phyloP scores from a whole-genome alignment of 495 filamentous ascomycete genomes.

The Trichoderma asperelloides region DNA sequence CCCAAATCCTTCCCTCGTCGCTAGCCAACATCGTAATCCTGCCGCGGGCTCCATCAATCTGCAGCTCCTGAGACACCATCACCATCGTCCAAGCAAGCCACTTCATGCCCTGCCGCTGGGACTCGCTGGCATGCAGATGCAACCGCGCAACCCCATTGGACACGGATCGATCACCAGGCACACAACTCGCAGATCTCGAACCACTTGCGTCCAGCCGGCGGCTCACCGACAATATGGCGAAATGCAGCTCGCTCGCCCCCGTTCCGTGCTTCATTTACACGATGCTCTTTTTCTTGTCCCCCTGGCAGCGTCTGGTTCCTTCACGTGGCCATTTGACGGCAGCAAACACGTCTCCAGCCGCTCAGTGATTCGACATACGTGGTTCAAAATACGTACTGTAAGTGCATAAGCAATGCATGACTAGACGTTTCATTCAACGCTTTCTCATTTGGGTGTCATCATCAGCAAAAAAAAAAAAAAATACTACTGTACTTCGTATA shows the following conservation, averaged over 20 bases:
- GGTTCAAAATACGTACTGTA: not conserved
- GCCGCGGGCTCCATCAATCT: not conserved
- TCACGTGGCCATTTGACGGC: not conserved
- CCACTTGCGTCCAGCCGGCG: not conserved
- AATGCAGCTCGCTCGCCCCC: not conserved
- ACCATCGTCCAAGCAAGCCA: not conserved
- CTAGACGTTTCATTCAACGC: too few relatives aligned
- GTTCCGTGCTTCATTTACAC: not conserved
- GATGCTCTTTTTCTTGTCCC: not conserved
- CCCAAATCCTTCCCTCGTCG: too few relatives aligned
- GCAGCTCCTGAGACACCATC: not conserved
- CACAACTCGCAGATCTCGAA: not conserved
- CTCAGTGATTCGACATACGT: not conserved
- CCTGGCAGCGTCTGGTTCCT: not conserved
- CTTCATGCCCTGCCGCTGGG: not conserved
- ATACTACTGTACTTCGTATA: too few relatives aligned
- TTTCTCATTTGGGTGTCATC: too few relatives aligned
- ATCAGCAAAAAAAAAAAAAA: too few relatives aligned
- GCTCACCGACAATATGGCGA: not conserved
- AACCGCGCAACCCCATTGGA: not conserved
- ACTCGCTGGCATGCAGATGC: conserved; percentile 5
- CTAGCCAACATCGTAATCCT: too few relatives aligned
- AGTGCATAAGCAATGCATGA: too few relatives aligned
- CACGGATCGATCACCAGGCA: not conserved
- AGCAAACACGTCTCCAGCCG: not conserved